Evolutionary conservation across 768 basidiomycete species (phyloP).

Genomic region (Lanmaoa rubissima): DNA sequence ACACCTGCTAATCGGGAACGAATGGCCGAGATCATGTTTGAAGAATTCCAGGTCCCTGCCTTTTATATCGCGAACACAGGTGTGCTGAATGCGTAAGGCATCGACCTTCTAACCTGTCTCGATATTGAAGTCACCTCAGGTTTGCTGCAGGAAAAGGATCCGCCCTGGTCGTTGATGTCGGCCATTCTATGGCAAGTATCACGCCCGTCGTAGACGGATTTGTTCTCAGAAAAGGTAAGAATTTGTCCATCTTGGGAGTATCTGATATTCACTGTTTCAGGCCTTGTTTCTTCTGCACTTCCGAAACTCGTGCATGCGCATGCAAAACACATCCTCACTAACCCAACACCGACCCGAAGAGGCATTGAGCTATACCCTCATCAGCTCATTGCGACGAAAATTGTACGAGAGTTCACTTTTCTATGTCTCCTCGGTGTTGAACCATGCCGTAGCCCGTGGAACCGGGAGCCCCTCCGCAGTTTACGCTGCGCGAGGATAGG

Average conservation of each 20-base stretch:
- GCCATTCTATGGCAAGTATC: conserved; percentile 84
- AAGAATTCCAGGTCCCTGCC: conserved; percentile 91
- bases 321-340: conserved; percentile 63
- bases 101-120: background rate
- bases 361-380: conserved; percentile 76
- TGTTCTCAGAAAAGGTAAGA: conserved; percentile 87
- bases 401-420: conserved; percentile 38
- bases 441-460: conserved; percentile 66
- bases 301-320: conserved; percentile 81
- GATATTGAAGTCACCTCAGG: conserved; percentile 39
- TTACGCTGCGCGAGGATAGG: conserved; percentile 74
- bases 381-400: conserved; percentile 85
- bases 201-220: conserved; percentile 98
- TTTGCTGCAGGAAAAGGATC: conserved; percentile 97
- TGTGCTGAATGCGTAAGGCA: conserved; percentile 84
- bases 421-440: conserved; percentile 3
- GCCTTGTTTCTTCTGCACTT: conserved; percentile 71
- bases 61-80: conserved; percentile 96
- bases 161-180: conserved; percentile 94
- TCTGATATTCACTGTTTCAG: conserved; percentile 39
- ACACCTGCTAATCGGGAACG: conserved; percentile 87
- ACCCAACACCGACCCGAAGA: conserved; percentile 46
- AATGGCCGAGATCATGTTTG: conserved; percentile 97
- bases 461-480: conserved; percentile 59
- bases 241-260: background rate